Evolutionary conservation across 1,284 basidiomycete genomes (phyloP).

Genomic region (Boletus mariae): DNA sequence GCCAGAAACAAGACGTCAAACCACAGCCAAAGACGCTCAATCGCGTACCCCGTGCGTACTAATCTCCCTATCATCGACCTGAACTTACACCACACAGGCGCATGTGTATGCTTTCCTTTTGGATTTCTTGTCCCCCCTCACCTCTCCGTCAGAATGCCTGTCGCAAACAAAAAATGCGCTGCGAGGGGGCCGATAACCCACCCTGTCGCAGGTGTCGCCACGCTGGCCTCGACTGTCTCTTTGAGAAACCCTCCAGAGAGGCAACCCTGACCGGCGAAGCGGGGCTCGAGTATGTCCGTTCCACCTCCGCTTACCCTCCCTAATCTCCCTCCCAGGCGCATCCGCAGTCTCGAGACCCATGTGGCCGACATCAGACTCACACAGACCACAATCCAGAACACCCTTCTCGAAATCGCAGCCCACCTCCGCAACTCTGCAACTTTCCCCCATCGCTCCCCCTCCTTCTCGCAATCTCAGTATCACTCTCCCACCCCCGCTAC

Average conservation of each 20-base stretch:
- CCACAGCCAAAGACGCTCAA: conserved; percentile 71
- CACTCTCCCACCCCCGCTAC: conserved; percentile 59
- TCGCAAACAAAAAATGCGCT: conserved; percentile 84
- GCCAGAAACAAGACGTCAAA: conserved; percentile 58
- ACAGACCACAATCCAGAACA: conserved; percentile 69
- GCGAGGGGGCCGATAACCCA: conserved; percentile 87
- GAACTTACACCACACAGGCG: conserved; percentile 46
- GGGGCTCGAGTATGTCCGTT: conserved; percentile 72
- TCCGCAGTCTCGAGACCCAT: conserved; percentile 79
- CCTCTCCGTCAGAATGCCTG: conserved; percentile 63
- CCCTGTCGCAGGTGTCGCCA: conserved; percentile 88
- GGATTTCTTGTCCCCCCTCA: neutral
- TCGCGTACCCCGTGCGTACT: conserved; percentile 70
- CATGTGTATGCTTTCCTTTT: conserved; percentile 49
- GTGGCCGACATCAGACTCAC: conserved; percentile 73
- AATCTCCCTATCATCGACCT: conserved; percentile 14
- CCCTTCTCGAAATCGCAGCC: conserved; percentile 72
- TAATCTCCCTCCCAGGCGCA: conserved; percentile 55
- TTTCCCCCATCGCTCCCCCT: conserved; percentile 56
- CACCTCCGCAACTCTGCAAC: conserved; percentile 55
- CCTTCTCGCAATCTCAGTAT: conserved; percentile 48
- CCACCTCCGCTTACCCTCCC: conserved; percentile 7
- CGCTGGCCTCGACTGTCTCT: conserved; percentile 80
- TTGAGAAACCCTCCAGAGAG: conserved; percentile 85
- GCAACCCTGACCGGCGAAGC: conserved; percentile 82